A percentile compares a stretch with the other conserved stretches of the same genome.
Conservation (phyloP, 2,329 filamentous ascomycete genomes). For the Colletotrichum sp. region DNA sequence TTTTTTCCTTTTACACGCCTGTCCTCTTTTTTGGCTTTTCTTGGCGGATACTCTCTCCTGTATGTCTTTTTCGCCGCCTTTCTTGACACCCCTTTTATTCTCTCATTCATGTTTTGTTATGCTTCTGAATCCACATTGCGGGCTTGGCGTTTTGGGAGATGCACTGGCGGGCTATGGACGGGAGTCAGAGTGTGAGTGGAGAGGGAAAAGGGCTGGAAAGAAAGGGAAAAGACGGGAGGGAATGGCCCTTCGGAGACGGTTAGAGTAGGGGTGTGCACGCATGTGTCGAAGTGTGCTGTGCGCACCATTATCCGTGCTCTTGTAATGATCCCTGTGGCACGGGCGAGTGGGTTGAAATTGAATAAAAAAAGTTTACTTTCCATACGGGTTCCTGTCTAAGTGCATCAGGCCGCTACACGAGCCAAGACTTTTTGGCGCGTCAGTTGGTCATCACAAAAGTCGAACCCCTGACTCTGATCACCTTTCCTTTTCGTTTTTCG, state of each 20-base stretch:
- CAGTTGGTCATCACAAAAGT: not conserved
- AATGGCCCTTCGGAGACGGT: not conserved
- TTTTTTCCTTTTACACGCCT: not conserved
- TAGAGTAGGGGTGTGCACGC: not conserved
- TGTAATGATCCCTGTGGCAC: not conserved
- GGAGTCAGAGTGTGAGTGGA: not conserved
- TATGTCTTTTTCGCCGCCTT: not conserved
- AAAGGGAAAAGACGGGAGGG: not conserved
- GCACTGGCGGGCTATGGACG: not conserved
- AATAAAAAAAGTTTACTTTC: not conserved
- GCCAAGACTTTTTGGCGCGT: not conserved
- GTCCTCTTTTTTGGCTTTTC: not conserved
- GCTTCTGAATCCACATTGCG: not conserved
- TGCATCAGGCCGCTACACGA: not conserved
- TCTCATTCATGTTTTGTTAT: not conserved
- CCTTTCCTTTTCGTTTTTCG: not conserved
- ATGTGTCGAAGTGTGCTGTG: not conserved
- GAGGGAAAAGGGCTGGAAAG: not conserved
- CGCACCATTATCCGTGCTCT: constrained; percentile 7
- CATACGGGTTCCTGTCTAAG: not conserved
- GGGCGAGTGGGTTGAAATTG: not conserved
- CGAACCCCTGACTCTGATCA: not conserved
- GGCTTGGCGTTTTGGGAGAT: constrained; percentile 19
- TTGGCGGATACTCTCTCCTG: not conserved
- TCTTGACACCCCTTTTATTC: not conserved